Percentiles rank a stretch among this genome's conserved stretches.
phyloP scores from a whole-genome alignment of 2,329 filamentous ascomycete species.

The Exutisphaerella laricina region DNA sequence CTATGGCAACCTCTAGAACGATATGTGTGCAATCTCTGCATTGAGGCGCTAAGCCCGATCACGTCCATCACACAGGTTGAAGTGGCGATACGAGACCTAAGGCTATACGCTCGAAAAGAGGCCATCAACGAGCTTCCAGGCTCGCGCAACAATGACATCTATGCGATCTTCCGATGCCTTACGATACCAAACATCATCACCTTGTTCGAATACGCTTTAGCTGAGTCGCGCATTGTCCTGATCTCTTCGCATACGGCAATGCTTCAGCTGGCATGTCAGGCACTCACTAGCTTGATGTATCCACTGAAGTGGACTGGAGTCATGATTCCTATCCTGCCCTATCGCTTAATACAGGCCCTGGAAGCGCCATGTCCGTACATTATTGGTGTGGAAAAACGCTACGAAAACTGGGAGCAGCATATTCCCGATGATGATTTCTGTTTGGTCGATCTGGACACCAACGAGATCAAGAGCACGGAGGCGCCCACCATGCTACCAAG shows the following conservation, averaged over 20 bases:
- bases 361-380: conserved; percentile 97
- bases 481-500: conserved; percentile 74
- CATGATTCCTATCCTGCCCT: conserved; percentile 86
- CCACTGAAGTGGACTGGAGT: conserved; percentile 90
- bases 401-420: conserved; percentile 63
- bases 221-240: conserved; percentile 92
- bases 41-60: conserved; percentile 86
- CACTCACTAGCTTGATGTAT: conserved; percentile 79
- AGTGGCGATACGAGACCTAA: conserved; percentile 79
- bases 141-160: conserved; percentile 85
- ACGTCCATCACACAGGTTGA: conserved; percentile 96
- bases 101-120: conserved; percentile 88
- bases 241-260: conserved; percentile 93
- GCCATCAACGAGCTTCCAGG: conserved; percentile 89
- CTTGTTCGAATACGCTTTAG: conserved; percentile 86
- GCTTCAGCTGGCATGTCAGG: conserved; percentile 87
- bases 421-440: conserved; percentile 95
- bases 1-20: conserved; percentile 95
- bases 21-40: conserved; percentile 95
- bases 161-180: conserved; percentile 82
- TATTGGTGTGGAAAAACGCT: conserved; percentile 88
- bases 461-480: conserved; percentile 79
- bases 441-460: conserved; percentile 84
- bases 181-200: conserved; percentile 89
- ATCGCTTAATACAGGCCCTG: conserved; percentile 78